Conservation (phyloP, 768 basidiomycete genomes). For the Panellus pusillus region DNA sequence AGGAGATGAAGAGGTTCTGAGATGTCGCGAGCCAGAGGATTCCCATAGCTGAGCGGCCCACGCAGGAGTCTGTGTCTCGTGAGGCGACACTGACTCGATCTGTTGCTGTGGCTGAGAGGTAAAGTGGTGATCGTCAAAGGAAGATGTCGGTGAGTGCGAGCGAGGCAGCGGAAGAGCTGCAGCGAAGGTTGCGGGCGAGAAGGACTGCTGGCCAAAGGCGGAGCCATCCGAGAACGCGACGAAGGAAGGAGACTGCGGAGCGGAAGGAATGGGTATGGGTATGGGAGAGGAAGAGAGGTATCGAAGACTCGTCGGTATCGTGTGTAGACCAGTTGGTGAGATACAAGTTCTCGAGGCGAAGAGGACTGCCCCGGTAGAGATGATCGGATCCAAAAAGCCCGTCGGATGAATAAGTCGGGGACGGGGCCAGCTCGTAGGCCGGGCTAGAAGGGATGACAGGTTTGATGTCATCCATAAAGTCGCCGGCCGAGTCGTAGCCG, state of each 20-base stretch:
- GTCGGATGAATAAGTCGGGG: slow-evolving; percentile 24
- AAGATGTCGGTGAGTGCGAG: slow-evolving; percentile 58
- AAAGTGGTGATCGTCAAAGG: slow-evolving; percentile 41
- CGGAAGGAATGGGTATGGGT: slow-evolving; percentile 50
- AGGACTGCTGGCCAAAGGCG: slow-evolving; percentile 49
- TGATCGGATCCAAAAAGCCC: slow-evolving; percentile 29
- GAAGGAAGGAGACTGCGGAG: slow-evolving; percentile 47
- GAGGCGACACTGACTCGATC: slow-evolving; percentile 59
- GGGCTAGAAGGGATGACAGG: slow-evolving; percentile 22
- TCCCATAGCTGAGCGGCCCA: slow-evolving; percentile 75
- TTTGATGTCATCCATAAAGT: slow-evolving; percentile 36
- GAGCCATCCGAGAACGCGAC: slow-evolving; percentile 47
- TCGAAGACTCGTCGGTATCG: slow-evolving; percentile 6
- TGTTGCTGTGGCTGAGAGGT: slow-evolving; percentile 36
- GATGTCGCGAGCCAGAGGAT: slow-evolving; percentile 36
- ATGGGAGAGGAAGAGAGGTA: slow-evolving; percentile 53
- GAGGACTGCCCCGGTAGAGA: slow-evolving; percentile 16
- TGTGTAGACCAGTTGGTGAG: slow-evolving; percentile 16
- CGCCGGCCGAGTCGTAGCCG: slow-evolving; percentile 3
- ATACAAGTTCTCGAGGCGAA: slow-evolving; percentile 16
- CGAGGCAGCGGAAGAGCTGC: slow-evolving; percentile 61
- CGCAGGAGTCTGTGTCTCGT: slow-evolving; percentile 59
- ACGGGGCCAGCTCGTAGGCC: slow-evolving; percentile 7
- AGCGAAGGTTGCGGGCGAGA: slow-evolving; percentile 64
- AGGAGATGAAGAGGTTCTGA: slow-evolving; percentile 43